These are phyloP conservation scores for Aspergillus melleus DNA, from an alignment of 2,329 filamentous ascomycete genomes.

Conservation along the genomic window DNA sequence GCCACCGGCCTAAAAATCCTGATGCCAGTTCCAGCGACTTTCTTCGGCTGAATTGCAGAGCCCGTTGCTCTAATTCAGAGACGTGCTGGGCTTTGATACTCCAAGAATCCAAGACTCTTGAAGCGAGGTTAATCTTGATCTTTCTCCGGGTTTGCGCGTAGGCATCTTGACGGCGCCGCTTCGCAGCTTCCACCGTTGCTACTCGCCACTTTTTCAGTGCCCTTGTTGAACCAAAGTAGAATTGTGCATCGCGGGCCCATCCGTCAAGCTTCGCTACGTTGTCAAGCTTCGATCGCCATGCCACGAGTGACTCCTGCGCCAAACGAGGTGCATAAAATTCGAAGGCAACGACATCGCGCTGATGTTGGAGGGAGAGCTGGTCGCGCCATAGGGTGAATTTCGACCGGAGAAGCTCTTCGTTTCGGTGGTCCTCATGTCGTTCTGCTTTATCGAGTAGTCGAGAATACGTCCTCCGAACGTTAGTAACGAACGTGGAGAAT, in stretches of 20 bases:
- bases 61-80: slow-evolving; percentile 40
- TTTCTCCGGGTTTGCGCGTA: slow-evolving; percentile 56
- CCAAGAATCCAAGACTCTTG: slow-evolving; percentile 42
- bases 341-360: slow-evolving; percentile 42
- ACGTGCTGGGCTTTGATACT: slow-evolving; percentile 34
- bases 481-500: slow-evolving; percentile 42
- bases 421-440: slow-evolving; percentile 33
- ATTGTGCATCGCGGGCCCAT: slow-evolving; percentile 57
- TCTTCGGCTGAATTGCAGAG: slow-evolving; percentile 35
- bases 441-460: slow-evolving; percentile 39
- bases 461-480: slow-evolving; percentile 38
- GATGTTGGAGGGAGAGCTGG: slow-evolving; percentile 38
- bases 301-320: slow-evolving; percentile 39
- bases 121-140: slow-evolving; percentile 56
- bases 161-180: slow-evolving; percentile 55
- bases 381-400: slow-evolving; percentile 41
- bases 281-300: slow-evolving; percentile 39
- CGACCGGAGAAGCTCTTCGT: slow-evolving; percentile 34
- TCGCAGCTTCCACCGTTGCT: slow-evolving; percentile 51
- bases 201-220: slow-evolving; percentile 54
- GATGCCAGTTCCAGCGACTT: slow-evolving; percentile 36
- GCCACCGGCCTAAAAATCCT: slow-evolving; percentile 45
- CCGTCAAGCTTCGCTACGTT: slow-evolving; percentile 50
- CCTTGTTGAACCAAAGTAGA: slow-evolving; percentile 55
- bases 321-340: slow-evolving; percentile 47